Conservation (phyloP, 176 grass and related monocot species). For the Paspalum vaginatum region DNA sequence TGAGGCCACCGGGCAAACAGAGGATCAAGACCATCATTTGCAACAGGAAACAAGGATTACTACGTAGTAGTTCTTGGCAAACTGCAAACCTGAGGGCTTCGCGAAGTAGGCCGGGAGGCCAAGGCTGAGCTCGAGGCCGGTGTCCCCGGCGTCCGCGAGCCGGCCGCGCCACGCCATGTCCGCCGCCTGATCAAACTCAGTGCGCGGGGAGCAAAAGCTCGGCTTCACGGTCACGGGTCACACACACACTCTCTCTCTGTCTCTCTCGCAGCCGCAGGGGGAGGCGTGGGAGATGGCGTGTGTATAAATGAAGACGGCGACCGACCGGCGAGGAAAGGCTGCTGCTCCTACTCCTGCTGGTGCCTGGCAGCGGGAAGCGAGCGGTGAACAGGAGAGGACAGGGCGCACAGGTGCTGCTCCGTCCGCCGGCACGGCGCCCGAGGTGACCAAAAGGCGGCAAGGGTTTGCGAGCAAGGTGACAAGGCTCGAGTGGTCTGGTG, state of each 20-base stretch:
- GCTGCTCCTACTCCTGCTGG: neutral
- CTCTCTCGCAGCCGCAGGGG: neutral
- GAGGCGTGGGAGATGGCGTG: no score
- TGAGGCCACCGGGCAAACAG: neutral
- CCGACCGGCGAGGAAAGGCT: conserved; percentile 21
- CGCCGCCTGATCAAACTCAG: neutral
- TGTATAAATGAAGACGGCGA: conserved; percentile 15
- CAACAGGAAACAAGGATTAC: neutral
- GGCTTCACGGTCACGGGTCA: neutral
- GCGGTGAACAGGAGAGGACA: conserved; percentile 7
- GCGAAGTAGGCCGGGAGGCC: conserved; percentile 63
- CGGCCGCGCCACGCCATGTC: conserved; percentile 46
- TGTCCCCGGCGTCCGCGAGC: conserved; percentile 53
- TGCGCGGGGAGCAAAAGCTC: neutral
- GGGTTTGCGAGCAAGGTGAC: conserved; percentile 36
- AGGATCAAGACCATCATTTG: neutral
- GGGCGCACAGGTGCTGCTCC: conserved; percentile 37
- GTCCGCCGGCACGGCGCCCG: conserved; percentile 18
- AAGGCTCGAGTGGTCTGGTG: conserved; percentile 11
- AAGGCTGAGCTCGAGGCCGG: conserved; percentile 70
- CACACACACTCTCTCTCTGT: no score
- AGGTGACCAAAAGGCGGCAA: conserved; percentile 53
- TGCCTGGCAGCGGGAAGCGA: neutral
- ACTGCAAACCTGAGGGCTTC: conserved; percentile 16
- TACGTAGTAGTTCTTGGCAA: neutral